Evolutionary conservation across 805 yeast species (phyloP), one percentile per base, ranked within the genome.

Genomic region (Komagataella mondaviorum): DNA sequence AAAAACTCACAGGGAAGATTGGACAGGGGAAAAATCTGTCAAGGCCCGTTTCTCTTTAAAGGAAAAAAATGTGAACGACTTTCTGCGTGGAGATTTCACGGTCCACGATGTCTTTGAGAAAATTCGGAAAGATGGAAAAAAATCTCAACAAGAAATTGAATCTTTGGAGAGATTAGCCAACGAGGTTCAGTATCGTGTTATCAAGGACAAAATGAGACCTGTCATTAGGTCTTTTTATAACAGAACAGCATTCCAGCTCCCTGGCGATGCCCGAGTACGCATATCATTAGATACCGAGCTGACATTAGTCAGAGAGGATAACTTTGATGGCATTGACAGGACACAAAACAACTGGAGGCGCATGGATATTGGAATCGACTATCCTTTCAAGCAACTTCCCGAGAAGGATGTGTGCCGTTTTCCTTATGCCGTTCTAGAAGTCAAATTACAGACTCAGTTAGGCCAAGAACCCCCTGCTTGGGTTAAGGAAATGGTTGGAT

Each of bases 11-110:
- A 80, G 99, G 68, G 99, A 93, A 68, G 99, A 93, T 72, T 91
- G 99, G 99, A 93, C 99, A 2, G 99, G 99, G 59, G 99, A 93
- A 67, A 91, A 91, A 69, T 88, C 96, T n/a, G 99, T 93, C 57
- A 93, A 93, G 70, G 98, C 98, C 4, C 79, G 99, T 66, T 93
- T 93, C 69, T 83, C 91, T 18, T 70, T 93, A 57, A 93, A 90
- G 66, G 99, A 93, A 66, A 88, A 85, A 65, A 78, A 88, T 62
- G 89, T 91, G 49, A 93, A 93, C 63, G 80, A 81, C 49, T 93
- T 88, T 65, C 66, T 91, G 70, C 69, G 71, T 43, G 99, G 99
- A 58, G 80, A 79, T 49, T 89, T 77, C 64, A 87, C 97, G 20
- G 96, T 90, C 8, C 77, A 79, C 47, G 93, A 89, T 66, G 95